Base-by-base conservation (phyloP, 352 stramenopile genomes). In the Phytopythium helicoides region DNA sequence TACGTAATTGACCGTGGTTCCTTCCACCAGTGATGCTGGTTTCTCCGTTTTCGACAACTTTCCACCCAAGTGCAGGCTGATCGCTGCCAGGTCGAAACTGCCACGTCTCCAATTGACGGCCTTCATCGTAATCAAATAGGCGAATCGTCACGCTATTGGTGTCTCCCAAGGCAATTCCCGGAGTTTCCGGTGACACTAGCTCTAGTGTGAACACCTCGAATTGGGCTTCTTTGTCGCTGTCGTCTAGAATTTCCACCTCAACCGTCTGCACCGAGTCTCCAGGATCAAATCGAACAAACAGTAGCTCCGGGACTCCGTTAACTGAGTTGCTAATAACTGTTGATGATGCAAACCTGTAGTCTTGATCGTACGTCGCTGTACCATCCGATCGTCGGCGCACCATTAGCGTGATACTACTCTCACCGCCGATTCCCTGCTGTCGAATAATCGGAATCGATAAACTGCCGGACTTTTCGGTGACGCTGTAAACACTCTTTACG, bases 91-190 rank as follows among this genome's bases (percentile, higher is more conserved):
- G 11, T 8, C 52, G 47, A 39, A 91, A 89, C 1, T 37, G 70
- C 14, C 65, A 64, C 6, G 47, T 52, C 14, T 50, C 54, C 10
- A 86, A 54, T 2, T 50, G 34, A 0, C 22, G 15, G 19, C 69
- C 76, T 12, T 85, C 72, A 12, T 64, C 68, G 19, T 77, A 91
- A 49, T 88, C 78, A 16, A 80, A 91, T n/a, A 91, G 79, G 0
- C 73, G 74, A 34, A 88, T 44, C 0, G 50, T 60, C 9, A 66
- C 72, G 39, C 64, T 34, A 22, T 66, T 54, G 1, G 59, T 72
- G 9, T 52, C 52, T 0, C 77, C 81, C 4, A 88, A 38, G 2
- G 60, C 38, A 36, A 66, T 45, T 11, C 66, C 64, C 3, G 60
- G 15, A 0, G 44, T 68, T 8, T 58, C 50, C 3, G 71, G 73